These are phyloP conservation scores for Pythium graminicola DNA, from an alignment of 352 stramenopile species.

Conservation along the genomic window DNA sequence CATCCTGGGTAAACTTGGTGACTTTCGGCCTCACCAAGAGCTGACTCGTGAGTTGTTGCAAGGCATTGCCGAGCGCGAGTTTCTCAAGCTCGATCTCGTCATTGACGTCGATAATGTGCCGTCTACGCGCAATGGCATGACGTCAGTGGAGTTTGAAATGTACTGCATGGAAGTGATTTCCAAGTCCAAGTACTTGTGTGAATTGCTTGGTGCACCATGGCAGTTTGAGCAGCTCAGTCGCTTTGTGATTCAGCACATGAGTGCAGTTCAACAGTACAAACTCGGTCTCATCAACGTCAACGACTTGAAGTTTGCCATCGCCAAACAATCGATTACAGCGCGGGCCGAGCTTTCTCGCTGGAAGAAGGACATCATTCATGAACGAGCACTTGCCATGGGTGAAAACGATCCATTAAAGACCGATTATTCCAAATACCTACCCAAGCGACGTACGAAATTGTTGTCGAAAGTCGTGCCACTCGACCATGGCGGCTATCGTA, in stretches of 20 bases:
- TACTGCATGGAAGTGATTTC: constrained; percentile 51
- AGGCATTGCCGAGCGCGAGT: constrained; percentile 50
- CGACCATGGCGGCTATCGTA: constrained; percentile 83
- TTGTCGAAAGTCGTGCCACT: constrained; percentile 85
- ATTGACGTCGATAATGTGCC: constrained; percentile 7
- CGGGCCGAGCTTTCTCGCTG: constrained; percentile 52
- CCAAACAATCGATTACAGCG: constrained; percentile 39
- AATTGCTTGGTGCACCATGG: constrained; percentile 61
- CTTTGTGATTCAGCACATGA: constrained; percentile 84
- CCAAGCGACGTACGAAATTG: constrained; percentile 52
- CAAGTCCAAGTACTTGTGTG: constrained; percentile 61
- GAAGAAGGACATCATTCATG: constrained; percentile 78
- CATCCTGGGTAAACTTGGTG: constrained; percentile 43
- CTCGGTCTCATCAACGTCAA: constrained; percentile 83
- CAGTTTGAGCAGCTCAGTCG: constrained; percentile 73
- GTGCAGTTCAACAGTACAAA: constrained; percentile 76
- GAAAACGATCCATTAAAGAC: constrained; percentile 89
- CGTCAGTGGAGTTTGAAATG: constrained; percentile 62
- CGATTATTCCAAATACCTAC: constrained; percentile 90
- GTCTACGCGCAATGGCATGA: constrained; percentile 51
- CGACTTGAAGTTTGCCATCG: constrained; percentile 82
- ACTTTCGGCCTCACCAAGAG: constrained; percentile 35
- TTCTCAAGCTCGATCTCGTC: constrained; percentile 40
- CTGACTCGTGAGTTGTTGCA: constrained; percentile 37
- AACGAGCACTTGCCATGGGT: constrained; percentile 84